Conservation (phyloP, 805 yeast genomes). For the Wickerhamiella allomyrinae region DNA sequence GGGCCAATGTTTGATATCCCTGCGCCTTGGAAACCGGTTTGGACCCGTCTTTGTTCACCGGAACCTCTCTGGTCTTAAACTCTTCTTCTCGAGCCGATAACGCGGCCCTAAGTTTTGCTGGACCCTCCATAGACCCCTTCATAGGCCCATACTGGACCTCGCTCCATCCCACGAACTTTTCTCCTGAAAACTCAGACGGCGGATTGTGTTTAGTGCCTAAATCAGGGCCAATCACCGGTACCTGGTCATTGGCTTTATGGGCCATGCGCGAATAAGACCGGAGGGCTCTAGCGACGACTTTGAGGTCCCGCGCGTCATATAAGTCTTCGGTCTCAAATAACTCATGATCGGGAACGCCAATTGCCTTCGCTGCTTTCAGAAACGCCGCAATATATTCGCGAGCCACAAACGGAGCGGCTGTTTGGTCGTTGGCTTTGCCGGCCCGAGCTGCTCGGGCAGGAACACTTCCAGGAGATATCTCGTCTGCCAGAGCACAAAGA, state of each 20-base stretch:
- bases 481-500: slow-evolving; percentile 1
- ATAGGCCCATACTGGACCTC: slow-evolving; percentile 7
- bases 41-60: neutral
- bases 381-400: slow-evolving; percentile 57
- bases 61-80: neutral
- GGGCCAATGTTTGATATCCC: neutral
- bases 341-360: slow-evolving; percentile 66
- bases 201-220: slow-evolving; percentile 6
- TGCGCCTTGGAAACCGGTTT: neutral
- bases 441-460: neutral
- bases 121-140: slow-evolving; percentile 1
- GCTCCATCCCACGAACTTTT: slow-evolving; percentile 7
- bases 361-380: slow-evolving; percentile 38
- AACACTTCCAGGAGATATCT: neutral
- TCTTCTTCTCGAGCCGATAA: neutral
- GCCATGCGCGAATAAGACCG: slow-evolving; percentile 6
- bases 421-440: neutral
- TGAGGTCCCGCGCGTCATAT: slow-evolving; percentile 56
- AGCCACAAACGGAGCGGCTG: slow-evolving; percentile 3
- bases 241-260: slow-evolving; percentile 1
- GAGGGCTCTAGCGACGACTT: slow-evolving; percentile 17
- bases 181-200: slow-evolving; percentile 1
- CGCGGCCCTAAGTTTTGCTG: neutral
- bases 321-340: slow-evolving; percentile 60
- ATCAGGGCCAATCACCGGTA: slow-evolving; percentile 6